A percentile compares a stretch with the other conserved stretches of the same genome.
Conservation (phyloP, 2,329 filamentous ascomycete genomes). For the Penicillium digitatum region DNA sequence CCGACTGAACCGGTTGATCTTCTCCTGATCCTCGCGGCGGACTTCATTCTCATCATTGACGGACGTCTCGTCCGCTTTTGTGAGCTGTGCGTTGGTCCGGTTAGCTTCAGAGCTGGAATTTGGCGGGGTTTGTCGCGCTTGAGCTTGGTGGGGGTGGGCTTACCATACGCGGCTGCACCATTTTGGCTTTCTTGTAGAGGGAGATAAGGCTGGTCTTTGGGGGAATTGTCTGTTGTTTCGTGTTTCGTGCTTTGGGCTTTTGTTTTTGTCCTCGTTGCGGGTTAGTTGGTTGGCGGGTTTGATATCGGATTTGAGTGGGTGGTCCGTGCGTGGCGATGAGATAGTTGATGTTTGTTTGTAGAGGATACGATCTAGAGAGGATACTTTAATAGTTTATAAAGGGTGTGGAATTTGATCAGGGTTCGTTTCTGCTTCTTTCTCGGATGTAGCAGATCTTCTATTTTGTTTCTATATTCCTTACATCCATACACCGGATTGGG, state of each 20-base stretch:
- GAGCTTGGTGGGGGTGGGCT: conserved; percentile 12
- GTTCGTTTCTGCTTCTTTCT: neutral
- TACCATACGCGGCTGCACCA: conserved; percentile 62
- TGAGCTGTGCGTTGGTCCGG: conserved; percentile 58
- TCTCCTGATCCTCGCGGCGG: conserved; percentile 93
- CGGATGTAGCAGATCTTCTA: neutral
- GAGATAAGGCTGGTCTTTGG: neutral
- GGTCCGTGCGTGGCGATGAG: conserved; percentile 24
- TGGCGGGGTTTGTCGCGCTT: neutral
- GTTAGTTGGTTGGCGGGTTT: conserved; percentile 11
- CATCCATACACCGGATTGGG: neutral
- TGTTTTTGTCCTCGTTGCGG: conserved; percentile 3
- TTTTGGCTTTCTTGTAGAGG: conserved; percentile 22
- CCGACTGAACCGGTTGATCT: conserved; percentile 96
- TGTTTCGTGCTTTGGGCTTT: neutral
- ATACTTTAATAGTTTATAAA: neutral
- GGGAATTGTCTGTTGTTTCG: neutral
- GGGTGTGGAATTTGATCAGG: no score
- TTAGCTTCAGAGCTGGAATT: conserved; percentile 3
- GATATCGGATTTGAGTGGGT: conserved; percentile 18
- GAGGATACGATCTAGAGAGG: neutral
- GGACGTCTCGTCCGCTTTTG: conserved; percentile 81
- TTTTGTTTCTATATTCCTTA: neutral
- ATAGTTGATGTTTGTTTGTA: neutral
- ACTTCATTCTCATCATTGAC: conserved; percentile 84